These are phyloP conservation scores for Paecilomyces niveus DNA, from an alignment of 2,329 filamentous ascomycete genomes.

Conservation along the genomic window DNA sequence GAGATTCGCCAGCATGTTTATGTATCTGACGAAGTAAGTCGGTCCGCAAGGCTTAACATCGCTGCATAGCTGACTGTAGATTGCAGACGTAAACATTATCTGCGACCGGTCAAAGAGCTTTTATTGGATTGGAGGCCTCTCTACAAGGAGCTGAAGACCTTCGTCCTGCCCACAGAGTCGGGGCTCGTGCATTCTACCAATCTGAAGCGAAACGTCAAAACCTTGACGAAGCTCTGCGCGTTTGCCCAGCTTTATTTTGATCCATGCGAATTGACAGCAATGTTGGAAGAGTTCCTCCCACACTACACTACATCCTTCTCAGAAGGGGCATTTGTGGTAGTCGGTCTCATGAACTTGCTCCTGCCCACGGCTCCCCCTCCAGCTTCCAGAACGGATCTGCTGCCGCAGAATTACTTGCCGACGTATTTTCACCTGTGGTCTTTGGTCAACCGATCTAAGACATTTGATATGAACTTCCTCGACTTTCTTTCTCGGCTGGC, in stretches of 20 bases:
- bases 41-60: neutral
- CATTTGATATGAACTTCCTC: constrained; percentile 78
- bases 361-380: constrained; percentile 73
- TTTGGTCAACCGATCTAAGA: constrained; percentile 79
- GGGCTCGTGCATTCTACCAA: constrained; percentile 56
- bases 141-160: constrained; percentile 84
- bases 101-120: constrained; percentile 85
- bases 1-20: constrained; percentile 93
- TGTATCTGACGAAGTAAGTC: constrained; percentile 83
- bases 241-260: constrained; percentile 92
- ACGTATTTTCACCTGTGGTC: constrained; percentile 98
- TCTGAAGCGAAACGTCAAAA: constrained; percentile 59
- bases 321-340: constrained; percentile 88
- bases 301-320: constrained; percentile 93
- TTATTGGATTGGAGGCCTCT: constrained; percentile 86
- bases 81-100: constrained; percentile 81
- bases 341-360: constrained; percentile 76
- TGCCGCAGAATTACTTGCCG: constrained; percentile 81
- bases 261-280: constrained; percentile 71
- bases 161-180: constrained; percentile 80
- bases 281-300: constrained; percentile 71
- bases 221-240: constrained; percentile 80
- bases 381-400: constrained; percentile 63
- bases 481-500: constrained; percentile 85
- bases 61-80: constrained; percentile 18